Base-by-base conservation (phyloP, 306 rosid species). In the Luffa aegyptiaca region DNA sequence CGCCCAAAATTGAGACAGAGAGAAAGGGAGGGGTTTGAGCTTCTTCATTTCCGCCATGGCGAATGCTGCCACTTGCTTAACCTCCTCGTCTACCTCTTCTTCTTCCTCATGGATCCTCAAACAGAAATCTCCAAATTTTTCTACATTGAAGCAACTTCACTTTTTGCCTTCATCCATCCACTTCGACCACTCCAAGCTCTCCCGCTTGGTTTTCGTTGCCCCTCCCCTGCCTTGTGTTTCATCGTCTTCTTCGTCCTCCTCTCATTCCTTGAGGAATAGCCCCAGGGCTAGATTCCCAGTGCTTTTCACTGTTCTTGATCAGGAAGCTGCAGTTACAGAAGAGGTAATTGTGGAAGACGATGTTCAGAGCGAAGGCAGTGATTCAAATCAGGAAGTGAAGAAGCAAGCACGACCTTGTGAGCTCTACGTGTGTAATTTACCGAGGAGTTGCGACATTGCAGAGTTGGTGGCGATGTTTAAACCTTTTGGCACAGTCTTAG, bases 381-480 rank as follows among this genome's bases (percentile, higher is more conserved):
- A 20, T 79, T 73, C 83, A 6, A 81, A 45, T 8, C 44, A 73
- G 57, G 82, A 81, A 62, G 65, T 6, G 75, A 79, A 61, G 63
- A 84, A 80, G 18, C 81, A 1, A 35, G 20, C 76, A 72, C 84
- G 80, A 63, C 85, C 91, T 4, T 88, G 89, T 58, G 89, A 88
- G 65, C 48, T 92, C 0, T 92, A 90, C 58, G 92, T 88, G 1
- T 92, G 94, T 81, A 92, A 92, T 85, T 78, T 92, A 8, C 97
- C 94, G 1, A 82, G 89, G 76, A 92, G 85, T 79, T 85, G 75
- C 66, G 97, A 85, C 52, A 39, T 82, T 26, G 81, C 84, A 1
- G 89, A 90, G 37, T 81, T 92, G 58, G 85, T 81, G 31, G 78
- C 81, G n/a, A 77, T 92, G 83, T 84, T 92, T 80, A 82, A 84